Evolutionary conservation across 163 green algal genomes (phyloP).

Genomic region (Chloromonas sp.): DNA sequence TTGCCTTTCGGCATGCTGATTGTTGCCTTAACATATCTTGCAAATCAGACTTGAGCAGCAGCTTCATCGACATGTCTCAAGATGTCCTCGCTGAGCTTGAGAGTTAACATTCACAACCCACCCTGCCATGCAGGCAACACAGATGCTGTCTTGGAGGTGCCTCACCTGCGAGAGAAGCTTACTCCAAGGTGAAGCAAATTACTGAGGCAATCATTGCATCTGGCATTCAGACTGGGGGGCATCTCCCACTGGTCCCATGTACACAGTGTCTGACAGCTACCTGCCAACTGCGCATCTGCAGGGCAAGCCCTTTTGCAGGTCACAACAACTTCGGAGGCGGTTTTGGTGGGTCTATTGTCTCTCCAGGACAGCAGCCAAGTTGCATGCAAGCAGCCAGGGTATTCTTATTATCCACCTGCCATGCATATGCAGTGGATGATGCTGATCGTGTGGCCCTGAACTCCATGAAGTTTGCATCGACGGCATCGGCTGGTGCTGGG

Average conservation of each 20-base stretch:
- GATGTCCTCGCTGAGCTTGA: too few relatives aligned
- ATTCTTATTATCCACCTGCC: neutral
- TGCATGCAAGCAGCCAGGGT: neutral
- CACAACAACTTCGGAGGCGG: constrained; percentile 79
- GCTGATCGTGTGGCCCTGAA: constrained; percentile 74
- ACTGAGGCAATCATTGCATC: neutral
- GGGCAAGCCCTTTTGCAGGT: constrained; percentile 58
- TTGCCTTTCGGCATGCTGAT: too few relatives aligned
- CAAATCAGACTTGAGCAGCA: too few relatives aligned
- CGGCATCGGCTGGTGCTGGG: constrained; percentile 48
- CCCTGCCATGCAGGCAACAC: neutral
- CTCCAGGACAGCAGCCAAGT: neutral
- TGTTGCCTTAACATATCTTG: too few relatives aligned
- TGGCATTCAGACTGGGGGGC: neutral
- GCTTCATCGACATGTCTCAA: too few relatives aligned
- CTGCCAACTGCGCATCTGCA: constrained; percentile 21
- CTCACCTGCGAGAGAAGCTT: constrained; percentile 21
- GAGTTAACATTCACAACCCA: too few relatives aligned
- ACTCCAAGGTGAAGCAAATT: neutral
- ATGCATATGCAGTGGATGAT: constrained; percentile 56
- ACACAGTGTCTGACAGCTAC: neutral
- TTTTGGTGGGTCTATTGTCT: constrained; percentile 47
- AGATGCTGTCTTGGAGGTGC: constrained; percentile 23
- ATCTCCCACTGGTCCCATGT: neutral
- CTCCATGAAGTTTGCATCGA: constrained; percentile 68